Evolutionary conservation across 305 asterid genomes (phyloP), one percentile per base, ranked within the genome.

Genomic region (Fraxinus latifolia): DNA sequence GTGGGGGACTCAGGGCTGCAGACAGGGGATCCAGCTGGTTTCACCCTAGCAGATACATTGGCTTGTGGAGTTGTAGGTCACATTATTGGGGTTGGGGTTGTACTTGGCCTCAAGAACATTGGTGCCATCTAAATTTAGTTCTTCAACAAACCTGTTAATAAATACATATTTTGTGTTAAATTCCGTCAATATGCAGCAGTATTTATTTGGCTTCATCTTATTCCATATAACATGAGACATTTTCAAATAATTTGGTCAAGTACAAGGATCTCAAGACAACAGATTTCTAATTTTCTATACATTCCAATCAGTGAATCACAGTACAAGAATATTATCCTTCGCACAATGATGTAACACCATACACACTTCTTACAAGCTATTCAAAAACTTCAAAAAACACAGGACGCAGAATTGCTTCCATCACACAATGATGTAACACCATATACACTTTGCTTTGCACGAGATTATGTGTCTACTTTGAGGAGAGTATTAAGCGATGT

Each of bases 21-120:
- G 84, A 94, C 99, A 3, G 97, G 97, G 42, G 98, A 95, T 84
- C 99, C 99, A 3, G 99, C 98, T 2, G 97, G 99, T 21, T 95
- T 95, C 87, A 95, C 99, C 15, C 87, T 94, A 33, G 99, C 99
- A 9, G 99, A 95, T 76, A 92, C 98, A 27, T 87, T 95, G 91
- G 99, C 94, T 0, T 95, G 99, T 81, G 99, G 99, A 4, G 7
- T 44, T 8, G 92, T 93, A 72, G 99, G 99, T 36, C 99, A 93
- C 83, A 91, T 92, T 67, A 93, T 95, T 83, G 99, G 99, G 58
- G 99, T 95, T 81, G 99, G 99, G 21, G 94, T 95, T 82, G 99
- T 95, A 27, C 95, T 95, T 80, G 99, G 99, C 60, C 95, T 95
- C 65, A 95, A 95, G 82, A 91, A 89, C 87, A 86, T 92, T 62